Conservation (phyloP, 1,139 yeast genomes). For the Groenewaldozyma auringiensis region DNA sequence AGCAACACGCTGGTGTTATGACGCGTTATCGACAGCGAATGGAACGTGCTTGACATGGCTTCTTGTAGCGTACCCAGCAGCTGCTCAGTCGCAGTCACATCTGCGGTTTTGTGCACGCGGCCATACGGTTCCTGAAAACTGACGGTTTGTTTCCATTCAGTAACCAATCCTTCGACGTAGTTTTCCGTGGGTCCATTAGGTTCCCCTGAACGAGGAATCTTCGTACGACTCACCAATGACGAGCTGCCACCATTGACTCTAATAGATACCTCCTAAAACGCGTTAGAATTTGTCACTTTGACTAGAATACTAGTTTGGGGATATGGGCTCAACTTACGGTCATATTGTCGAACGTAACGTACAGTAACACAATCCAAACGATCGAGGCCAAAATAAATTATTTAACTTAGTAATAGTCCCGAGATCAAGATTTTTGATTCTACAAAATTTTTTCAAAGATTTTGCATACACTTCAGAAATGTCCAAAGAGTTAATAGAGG, state of each 20-base stretch:
- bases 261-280: too few species aligned
- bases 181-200: slow-evolving; percentile 30
- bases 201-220: slow-evolving; percentile 38
- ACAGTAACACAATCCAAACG: too few species aligned
- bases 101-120: slow-evolving; percentile 15
- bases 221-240: background rate
- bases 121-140: slow-evolving; percentile 18
- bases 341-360: too few species aligned
- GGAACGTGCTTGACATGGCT: slow-evolving; percentile 42
- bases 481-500: slow-evolving; percentile 23
- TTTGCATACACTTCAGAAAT: slow-evolving; percentile 7
- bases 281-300: background rate
- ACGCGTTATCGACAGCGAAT: slow-evolving; percentile 39
- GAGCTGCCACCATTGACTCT: too few species aligned
- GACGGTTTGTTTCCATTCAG: slow-evolving; percentile 23
- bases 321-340: too few species aligned
- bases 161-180: slow-evolving; percentile 29
- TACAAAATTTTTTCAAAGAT: background rate
- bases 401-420: too few species aligned
- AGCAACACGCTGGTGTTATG: slow-evolving; percentile 29
- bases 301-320: too few species aligned
- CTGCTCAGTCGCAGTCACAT: slow-evolving; percentile 15
- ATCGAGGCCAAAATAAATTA: too few species aligned
- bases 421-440: background rate
- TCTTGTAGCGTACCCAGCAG: slow-evolving; percentile 27